Base-by-base conservation (phyloP, 352 stramenopile genomes). In the Pythium aphanidermatum region DNA sequence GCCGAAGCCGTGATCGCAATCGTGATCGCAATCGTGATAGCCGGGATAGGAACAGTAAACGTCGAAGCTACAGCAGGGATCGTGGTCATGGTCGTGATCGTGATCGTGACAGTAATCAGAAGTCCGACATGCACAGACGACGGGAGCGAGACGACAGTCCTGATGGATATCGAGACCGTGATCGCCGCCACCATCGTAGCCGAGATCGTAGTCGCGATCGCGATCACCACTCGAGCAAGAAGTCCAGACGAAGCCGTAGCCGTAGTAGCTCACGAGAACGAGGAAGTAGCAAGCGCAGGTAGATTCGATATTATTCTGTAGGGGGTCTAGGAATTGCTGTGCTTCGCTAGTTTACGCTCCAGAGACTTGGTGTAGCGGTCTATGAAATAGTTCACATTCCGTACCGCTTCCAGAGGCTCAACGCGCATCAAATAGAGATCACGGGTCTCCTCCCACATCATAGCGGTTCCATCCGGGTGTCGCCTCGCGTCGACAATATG, bases 401-500 rank as follows among this genome's bases (percentile, higher is more conserved):
- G 58, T 16, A 91, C 83, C 5, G 66, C 73, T 5, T 86, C 68
- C 11, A 91, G 56, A 2, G 78, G 73, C 32, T 88, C 75, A 1
- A 91, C 74, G 11, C 71, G 70, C 58, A 88, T 46, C 20, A 91
- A 42, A 44, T 82, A 36, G 0, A 69, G 31, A n/a, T 83, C 71
- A 16, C 65, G 58, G 6, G 65, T 65, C 0, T 51, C 25, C 0
- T 64, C 51, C 48, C 80, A 88, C 4, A 37, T 21, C 13, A 87
- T 7, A 2, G 61, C 19, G 3, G 34, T 24, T 7, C 56, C 46
- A 14, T 67, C 60, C 4, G 61, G 55, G 16, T 59, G 61, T 9
- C 52, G 36, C 10, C 79, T 59, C 10, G 59, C 74, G 30, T 91
- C 79, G 12, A 88, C 74, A 40, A 91, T 91, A 45, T 88, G 79